Evolutionary conservation across 306 rosid genomes (phyloP), one percentile per base, ranked within the genome.

Genomic region (Malus sieversii): DNA sequence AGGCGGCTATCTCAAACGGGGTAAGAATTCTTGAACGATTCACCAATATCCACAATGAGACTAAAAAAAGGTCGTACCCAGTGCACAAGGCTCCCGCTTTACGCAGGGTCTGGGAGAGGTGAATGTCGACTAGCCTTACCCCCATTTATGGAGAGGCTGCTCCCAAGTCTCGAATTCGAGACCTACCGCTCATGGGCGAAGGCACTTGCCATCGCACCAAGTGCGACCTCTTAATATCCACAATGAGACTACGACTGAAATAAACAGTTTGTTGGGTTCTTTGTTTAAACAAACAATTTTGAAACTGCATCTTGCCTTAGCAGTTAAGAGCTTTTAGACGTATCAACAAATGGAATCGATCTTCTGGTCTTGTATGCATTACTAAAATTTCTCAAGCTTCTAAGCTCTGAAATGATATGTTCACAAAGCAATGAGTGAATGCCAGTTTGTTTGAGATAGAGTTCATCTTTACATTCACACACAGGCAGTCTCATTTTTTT

Each of bases 1-100:
- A 90, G 96, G 77, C 79, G 87, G 84, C 85, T 90, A 80, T 89
- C 98, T 71, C 98, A 92, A 84, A 90, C 96, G 14, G 96, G 98
- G 98, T 92, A 77, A 90, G 88, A 74, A 70, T 77, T 84, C 69
- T 25, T 82, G 57, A 68, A 78, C 35, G 77, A 66, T 67, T 64
- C 19, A 66, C 42, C 63, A 61, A 27, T 35, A 33, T 67, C 61
- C 77, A 44, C 30, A 46, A 45, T 46, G 57, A 57, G 64, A 59
- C 15, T 23, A 44, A 25, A 25, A 25, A 25, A 25, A 25, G 25
- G 25, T 25, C 25, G 25, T 25, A 25, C 25, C 25, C 25, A 25
- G 25, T 25, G 25, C 25, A 25, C 25, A 25, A 25, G 25, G 25
- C 25, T 25, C 25, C 25, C 25, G 25, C 25, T 25, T 25, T 25